phyloP scores from a whole-genome alignment of 768 basidiomycete genomes.

The Mycena rebaudengoi region DNA sequence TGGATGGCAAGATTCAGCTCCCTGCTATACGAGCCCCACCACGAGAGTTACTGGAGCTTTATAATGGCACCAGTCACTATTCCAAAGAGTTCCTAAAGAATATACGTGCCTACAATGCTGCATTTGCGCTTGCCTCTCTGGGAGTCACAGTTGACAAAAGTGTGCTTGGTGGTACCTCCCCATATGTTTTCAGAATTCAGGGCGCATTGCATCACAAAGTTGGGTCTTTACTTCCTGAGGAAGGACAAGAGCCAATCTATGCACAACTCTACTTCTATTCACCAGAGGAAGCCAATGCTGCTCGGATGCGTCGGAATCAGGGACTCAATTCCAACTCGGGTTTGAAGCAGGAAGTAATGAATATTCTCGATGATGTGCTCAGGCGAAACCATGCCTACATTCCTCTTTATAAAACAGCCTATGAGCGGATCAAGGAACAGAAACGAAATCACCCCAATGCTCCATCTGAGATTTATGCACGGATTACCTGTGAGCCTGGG shows the following conservation, averaged over 20 bases:
- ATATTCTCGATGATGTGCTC: background rate
- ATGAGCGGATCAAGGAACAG: slow-evolving; percentile 22
- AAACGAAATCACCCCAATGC: slow-evolving; percentile 25
- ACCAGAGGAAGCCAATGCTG: slow-evolving; percentile 1
- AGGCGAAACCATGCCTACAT: slow-evolving; percentile 5
- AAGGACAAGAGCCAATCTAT: slow-evolving; percentile 29
- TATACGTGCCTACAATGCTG: slow-evolving; percentile 44
- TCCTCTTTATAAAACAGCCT: background rate
- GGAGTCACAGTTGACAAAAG: slow-evolving; percentile 32
- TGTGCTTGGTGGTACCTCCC: slow-evolving; percentile 26
- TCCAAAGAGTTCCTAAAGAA: slow-evolving; percentile 36
- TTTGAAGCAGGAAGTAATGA: too few relatives aligned
- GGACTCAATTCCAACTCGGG: slow-evolving; percentile 6
- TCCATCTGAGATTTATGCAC: background rate
- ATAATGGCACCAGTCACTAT: slow-evolving; percentile 17
- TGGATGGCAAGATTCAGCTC: slow-evolving; percentile 41
- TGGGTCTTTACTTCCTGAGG: slow-evolving; percentile 34
- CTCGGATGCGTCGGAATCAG: background rate
- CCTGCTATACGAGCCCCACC: slow-evolving; percentile 34
- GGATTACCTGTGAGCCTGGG: background rate
- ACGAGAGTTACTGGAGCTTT: slow-evolving; percentile 28
- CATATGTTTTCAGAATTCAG: slow-evolving; percentile 38
- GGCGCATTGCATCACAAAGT: too few relatives aligned
- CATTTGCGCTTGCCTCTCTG: slow-evolving; percentile 44
- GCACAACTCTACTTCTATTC: slow-evolving; percentile 33